Evolutionary conservation across 2,329 filamentous ascomycete species (phyloP), one percentile per base, ranked within the genome.

Genomic region (Trichoderma harzianum): DNA sequence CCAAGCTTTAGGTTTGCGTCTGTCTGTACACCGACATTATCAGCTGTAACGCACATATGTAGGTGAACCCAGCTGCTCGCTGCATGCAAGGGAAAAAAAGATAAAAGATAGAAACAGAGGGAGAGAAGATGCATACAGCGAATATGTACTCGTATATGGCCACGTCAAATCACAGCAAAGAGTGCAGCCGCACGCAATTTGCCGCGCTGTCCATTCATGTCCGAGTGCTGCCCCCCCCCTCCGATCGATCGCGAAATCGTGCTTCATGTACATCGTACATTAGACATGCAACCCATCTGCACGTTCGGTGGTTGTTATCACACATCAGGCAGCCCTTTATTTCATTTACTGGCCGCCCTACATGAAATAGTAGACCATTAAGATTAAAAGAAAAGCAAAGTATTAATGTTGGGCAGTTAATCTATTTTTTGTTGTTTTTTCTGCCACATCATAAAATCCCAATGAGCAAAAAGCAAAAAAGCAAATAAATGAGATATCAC

Each of bases 191-290:
- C 58, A 61, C 58, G 58, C 58, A 61, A 61, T 61, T 61, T 61
- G 32, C 32, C 18, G 39, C 11, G 34, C 34, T 16, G 26, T 32
- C 62, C 62, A 30, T 64, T 61, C 58, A 61, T 14, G 14, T 24
- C n/a, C 47, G 47, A 24, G 47, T n/a, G n/a, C n/a, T n/a, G n/a
- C 30, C 5, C 36, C 30, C 39, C 39, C 61, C 39, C 28, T 28
- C 39, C 39, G 62, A 64, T 64, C 62, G 62, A 64, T 64, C 62
- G 62, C 39, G 21, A 64, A 64, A 64, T 64, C 36, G 61, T 47
- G 39, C 36, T 16, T 36, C 32, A 63, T 63, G 30, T 32, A 51
- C 61, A 47, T 64, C 61, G 61, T 51, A 51, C 61, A 64, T 51
- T 47, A 51, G 18, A 64, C 39, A 64, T 64, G 62, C 62, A 64